Conservation (phyloP, 257 asterid genomes). For the Solanum pinnatisectum region DNA sequence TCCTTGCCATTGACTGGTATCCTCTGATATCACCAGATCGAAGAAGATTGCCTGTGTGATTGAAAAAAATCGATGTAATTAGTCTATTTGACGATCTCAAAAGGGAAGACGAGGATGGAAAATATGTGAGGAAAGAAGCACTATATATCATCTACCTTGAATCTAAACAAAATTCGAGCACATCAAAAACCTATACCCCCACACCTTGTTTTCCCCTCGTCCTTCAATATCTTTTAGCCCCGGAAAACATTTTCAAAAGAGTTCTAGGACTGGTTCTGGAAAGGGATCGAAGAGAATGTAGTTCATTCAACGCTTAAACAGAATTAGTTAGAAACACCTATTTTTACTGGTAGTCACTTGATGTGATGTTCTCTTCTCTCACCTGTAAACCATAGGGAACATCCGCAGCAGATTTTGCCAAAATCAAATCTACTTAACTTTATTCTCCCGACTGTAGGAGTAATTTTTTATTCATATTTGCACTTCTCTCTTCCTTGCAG, state of each 20-base stretch:
- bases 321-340: neutral
- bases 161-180: neutral
- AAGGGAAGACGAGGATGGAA: neutral
- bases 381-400: neutral
- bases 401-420: neutral
- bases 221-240: neutral
- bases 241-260: neutral
- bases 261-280: neutral
- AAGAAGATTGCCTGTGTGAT: slow-evolving; percentile 73
- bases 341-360: neutral
- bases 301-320: neutral
- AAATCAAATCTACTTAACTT: neutral
- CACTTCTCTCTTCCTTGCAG: neutral
- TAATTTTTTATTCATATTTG: neutral
- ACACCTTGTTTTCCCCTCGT: neutral
- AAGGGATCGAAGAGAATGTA: neutral
- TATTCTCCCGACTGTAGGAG: neutral
- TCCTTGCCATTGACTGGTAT: slow-evolving; percentile 92
- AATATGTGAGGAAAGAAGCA: neutral
- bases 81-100: neutral
- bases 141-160: neutral
- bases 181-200: neutral
- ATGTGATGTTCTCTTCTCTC: neutral
- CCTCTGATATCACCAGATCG: slow-evolving; percentile 90
- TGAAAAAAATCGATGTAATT: neutral